Evolutionary conservation across 352 stramenopile species (phyloP), one percentile per base, ranked within the genome.

Genomic region (Chrysophaeum taylorii): DNA sequence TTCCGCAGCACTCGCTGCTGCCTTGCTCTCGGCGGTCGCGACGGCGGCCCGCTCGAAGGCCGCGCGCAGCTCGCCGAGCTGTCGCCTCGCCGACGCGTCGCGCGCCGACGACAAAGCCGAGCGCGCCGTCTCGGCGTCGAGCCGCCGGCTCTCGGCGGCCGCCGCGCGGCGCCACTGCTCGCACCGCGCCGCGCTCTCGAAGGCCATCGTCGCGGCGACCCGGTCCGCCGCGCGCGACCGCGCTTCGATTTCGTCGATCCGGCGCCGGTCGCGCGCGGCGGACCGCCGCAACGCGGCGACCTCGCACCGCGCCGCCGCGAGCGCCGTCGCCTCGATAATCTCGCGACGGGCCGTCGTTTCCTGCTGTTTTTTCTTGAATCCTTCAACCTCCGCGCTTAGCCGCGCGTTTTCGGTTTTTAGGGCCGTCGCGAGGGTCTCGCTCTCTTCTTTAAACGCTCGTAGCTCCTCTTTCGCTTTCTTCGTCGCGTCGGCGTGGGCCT

Each of bases 1-100:
- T 36, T 21, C 35, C 12, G 9, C 15, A 31, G 57, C 57, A 31
- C 16, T 18, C 12, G 31, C 31, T 23, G 57, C 57, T 31, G 50
- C 50, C 25, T 31, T 25, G 50, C 50, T 31, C 25, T 62, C 50
- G 50, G 50, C 50, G 15, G n/a, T 25, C 7, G 50, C 14, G 1
- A 31, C 50, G 15, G 50, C 50, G 50, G 50, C 50, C 25, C 50
- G 50, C 50, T 25, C 50, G 27, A 62, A 62, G n/a, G 50, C 50
- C 25, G 14, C 50, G 25, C 50, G 50, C 25, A 62, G 50, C n/a
- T 62, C 50, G 1, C 9, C 9, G 50, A 62, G 50, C 50, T 62
- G 50, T 2, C 2, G 5, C 7, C 50, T 25, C 23, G 50, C 50
- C 5, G 50, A 62, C n/a, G 7, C 50, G 50, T 62, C n/a, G 7